Percentiles rank a stretch among this genome's conserved stretches.
Conservation (phyloP, 129 eudicot genomes). For the Kitagawia praeruptora region DNA sequence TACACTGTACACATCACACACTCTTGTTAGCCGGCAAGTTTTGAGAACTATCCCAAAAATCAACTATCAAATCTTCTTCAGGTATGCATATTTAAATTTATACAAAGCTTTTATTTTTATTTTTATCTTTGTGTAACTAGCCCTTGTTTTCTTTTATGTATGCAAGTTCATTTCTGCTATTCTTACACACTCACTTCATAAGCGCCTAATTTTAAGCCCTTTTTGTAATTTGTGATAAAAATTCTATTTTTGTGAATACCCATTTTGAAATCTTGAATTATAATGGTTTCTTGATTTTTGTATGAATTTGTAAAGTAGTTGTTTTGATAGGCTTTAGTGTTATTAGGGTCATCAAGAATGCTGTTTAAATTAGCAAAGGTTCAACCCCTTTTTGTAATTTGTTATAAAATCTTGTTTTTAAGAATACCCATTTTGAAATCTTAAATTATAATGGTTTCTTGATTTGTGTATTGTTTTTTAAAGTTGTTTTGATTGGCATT, state of each 20-base stretch:
- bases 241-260: not conserved
- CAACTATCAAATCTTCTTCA: not conserved
- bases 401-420: not conserved
- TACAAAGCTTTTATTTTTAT: too few relatives aligned
- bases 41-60: too few relatives aligned
- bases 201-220: not conserved
- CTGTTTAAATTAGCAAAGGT: slow-evolving; percentile 18
- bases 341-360: slow-evolving; percentile 22
- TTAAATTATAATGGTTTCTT: not conserved
- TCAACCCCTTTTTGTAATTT: not conserved
- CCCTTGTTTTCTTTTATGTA: not conserved
- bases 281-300: not conserved
- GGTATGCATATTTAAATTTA: too few relatives aligned
- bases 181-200: not conserved
- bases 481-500: slow-evolving; percentile 2
- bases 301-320: not conserved
- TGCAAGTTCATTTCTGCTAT: not conserved
- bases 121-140: not conserved
- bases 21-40: too few relatives aligned
- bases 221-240: not conserved
- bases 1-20: not conserved
- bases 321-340: not conserved
- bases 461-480: not conserved
- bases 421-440: not conserved
- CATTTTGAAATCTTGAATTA: not conserved